A percentile compares a stretch with the other conserved stretches of the same genome.
phyloP scores from a whole-genome alignment of 1,284 basidiomycete genomes.

The Austroboletus niveus region DNA sequence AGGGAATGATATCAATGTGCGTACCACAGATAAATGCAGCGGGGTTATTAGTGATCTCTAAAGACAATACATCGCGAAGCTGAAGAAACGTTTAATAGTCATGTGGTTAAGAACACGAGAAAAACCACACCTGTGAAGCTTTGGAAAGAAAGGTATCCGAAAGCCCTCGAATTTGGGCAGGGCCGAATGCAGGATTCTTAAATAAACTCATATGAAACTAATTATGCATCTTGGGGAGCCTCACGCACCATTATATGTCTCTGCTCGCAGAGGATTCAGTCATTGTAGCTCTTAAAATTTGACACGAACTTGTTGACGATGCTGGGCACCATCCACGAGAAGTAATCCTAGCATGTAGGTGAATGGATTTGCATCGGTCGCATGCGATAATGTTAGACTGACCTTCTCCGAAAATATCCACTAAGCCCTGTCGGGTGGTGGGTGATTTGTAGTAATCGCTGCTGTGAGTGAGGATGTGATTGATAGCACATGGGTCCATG shows the following conservation, averaged over 20 bases:
- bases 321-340: slow-evolving; percentile 19
- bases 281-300: neutral
- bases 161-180: neutral
- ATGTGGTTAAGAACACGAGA: neutral
- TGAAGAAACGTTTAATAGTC: slow-evolving; percentile 13
- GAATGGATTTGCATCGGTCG: neutral
- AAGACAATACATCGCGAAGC: slow-evolving; percentile 47
- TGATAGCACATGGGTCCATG: slow-evolving; percentile 34
- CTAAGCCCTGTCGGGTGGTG: slow-evolving; percentile 18
- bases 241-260: slow-evolving; percentile 20
- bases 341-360: slow-evolving; percentile 12
- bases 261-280: slow-evolving; percentile 10
- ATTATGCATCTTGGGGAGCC: neutral
- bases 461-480: slow-evolving; percentile 38
- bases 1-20: slow-evolving; percentile 50
- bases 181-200: neutral
- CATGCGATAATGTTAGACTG: neutral
- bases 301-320: slow-evolving; percentile 26
- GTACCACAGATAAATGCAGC: slow-evolving; percentile 7
- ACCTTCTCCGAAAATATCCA: slow-evolving; percentile 32
- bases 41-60: slow-evolving; percentile 28
- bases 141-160: slow-evolving; percentile 50
- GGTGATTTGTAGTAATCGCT: slow-evolving; percentile 35
- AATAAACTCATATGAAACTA: neutral
- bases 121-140: slow-evolving; percentile 40